These are phyloP conservation scores for Talaromyces amestolkiae DNA, from an alignment of 2,329 filamentous ascomycete genomes.

Conservation along the genomic window DNA sequence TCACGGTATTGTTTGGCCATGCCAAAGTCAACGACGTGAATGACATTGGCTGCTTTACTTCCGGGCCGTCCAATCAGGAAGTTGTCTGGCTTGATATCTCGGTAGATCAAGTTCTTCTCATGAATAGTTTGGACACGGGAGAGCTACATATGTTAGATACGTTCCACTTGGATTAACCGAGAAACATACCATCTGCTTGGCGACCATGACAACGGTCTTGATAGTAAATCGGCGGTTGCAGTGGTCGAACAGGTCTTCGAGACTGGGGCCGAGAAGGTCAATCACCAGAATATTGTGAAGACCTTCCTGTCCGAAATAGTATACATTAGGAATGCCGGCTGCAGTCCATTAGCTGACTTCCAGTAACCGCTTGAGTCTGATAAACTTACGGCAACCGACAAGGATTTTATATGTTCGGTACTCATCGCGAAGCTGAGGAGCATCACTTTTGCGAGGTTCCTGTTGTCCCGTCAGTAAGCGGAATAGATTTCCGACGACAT, in stretches of 20 bases:
- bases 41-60: constrained; percentile 94
- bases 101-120: constrained; percentile 98
- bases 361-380: constrained; percentile 21
- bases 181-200: constrained; percentile 84
- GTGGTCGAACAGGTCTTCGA: constrained; percentile 96
- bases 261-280: constrained; percentile 87
- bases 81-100: constrained; percentile 99
- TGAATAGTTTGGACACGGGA: constrained; percentile 92
- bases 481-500: constrained; percentile 9
- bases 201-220: constrained; percentile 98
- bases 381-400: constrained; percentile 90
- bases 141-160: constrained; percentile 54
- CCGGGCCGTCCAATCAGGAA: constrained; percentile 92
- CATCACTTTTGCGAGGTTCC: constrained; percentile 98
- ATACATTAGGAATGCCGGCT: constrained; percentile 99
- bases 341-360: constrained; percentile 35
- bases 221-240: constrained; percentile 92
- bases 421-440: constrained; percentile 94
- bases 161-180: not conserved
- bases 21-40: constrained; percentile 97
- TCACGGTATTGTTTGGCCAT: constrained; percentile 99
- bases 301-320: constrained; percentile 98
- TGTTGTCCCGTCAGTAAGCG: constrained; percentile 39
- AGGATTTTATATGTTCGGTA: constrained; percentile 99
- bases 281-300: constrained; percentile 99